These are phyloP conservation scores for Shiraia sp. DNA, from an alignment of 2,329 filamentous ascomycete species.

Conservation along the genomic window DNA sequence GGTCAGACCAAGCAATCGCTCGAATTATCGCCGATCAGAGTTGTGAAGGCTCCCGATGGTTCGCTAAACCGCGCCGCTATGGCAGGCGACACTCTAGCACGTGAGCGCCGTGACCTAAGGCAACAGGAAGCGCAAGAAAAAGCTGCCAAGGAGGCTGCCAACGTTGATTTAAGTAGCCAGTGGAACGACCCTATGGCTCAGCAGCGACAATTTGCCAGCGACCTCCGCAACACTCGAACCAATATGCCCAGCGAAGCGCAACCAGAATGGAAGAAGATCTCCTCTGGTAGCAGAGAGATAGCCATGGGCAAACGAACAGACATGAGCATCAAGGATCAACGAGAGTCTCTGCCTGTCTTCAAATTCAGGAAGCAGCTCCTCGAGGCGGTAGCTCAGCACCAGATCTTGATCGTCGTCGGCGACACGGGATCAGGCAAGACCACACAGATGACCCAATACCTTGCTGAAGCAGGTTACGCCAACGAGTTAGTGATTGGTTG, in stretches of 20 bases:
- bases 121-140: slow-evolving; percentile 85
- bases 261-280: slow-evolving; percentile 90
- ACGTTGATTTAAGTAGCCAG: slow-evolving; percentile 83
- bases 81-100: slow-evolving; percentile 84
- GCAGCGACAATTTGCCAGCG: slow-evolving; percentile 84
- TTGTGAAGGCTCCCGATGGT: slow-evolving; percentile 97
- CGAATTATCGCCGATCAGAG: slow-evolving; percentile 91
- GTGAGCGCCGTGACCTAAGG: slow-evolving; percentile 84
- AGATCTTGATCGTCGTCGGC: slow-evolving; percentile 92
- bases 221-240: slow-evolving; percentile 70
- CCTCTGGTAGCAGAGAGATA: slow-evolving; percentile 77
- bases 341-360: slow-evolving; percentile 86
- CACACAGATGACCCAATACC: slow-evolving; percentile 91
- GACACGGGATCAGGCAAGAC: slow-evolving; percentile 98
- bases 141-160: slow-evolving; percentile 71
- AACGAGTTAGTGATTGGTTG: slow-evolving; percentile 90
- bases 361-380: slow-evolving; percentile 87
- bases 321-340: slow-evolving; percentile 92
- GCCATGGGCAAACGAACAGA: slow-evolving; percentile 83
- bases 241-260: slow-evolving; percentile 67
- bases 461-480: slow-evolving; percentile 89
- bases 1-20: slow-evolving; percentile 96
- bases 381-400: slow-evolving; percentile 83
- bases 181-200: slow-evolving; percentile 99
- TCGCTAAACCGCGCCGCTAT: slow-evolving; percentile 96